Evolutionary conservation across 768 basidiomycete genomes (phyloP).

Genomic region (Epithele typhae): DNA sequence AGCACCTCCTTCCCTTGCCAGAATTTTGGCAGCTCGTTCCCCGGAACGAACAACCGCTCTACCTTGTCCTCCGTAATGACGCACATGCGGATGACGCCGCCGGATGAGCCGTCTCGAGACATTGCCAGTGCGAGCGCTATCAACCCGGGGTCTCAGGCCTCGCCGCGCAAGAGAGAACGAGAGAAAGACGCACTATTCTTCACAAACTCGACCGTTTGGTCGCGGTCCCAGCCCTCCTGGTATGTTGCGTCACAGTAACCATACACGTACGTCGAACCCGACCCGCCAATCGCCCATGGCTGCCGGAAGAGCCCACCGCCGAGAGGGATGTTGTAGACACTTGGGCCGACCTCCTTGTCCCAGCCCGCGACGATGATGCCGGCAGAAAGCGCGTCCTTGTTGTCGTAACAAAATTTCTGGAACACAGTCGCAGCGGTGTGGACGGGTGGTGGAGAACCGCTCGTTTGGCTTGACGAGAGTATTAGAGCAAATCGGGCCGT

Average conservation of each 20-base stretch:
- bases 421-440: slow-evolving; percentile 79
- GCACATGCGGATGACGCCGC: slow-evolving; percentile 95
- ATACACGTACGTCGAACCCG: slow-evolving; percentile 97
- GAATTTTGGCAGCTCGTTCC: slow-evolving; percentile 83
- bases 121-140: slow-evolving; percentile 91
- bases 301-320: slow-evolving; percentile 97
- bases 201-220: slow-evolving; percentile 91
- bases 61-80: slow-evolving; percentile 92
- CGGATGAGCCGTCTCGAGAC: slow-evolving; percentile 97
- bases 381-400: slow-evolving; percentile 85
- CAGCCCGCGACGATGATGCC: slow-evolving; percentile 98
- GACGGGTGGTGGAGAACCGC: slow-evolving; percentile 69
- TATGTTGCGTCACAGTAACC: slow-evolving; percentile 99
- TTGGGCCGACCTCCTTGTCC: slow-evolving; percentile 88
- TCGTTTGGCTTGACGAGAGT: slow-evolving; percentile 45
- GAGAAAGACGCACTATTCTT: slow-evolving; percentile 74
- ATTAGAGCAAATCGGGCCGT: background rate
- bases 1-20: slow-evolving; percentile 84
- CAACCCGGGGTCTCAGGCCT: background rate
- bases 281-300: slow-evolving; percentile 98
- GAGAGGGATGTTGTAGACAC: slow-evolving; percentile 95
- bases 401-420: slow-evolving; percentile 86
- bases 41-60: slow-evolving; percentile 89
- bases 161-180: background rate
- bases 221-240: slow-evolving; percentile 84